phyloP scores from a whole-genome alignment of 306 rosid genomes.

The Fagus sylvatica region DNA sequence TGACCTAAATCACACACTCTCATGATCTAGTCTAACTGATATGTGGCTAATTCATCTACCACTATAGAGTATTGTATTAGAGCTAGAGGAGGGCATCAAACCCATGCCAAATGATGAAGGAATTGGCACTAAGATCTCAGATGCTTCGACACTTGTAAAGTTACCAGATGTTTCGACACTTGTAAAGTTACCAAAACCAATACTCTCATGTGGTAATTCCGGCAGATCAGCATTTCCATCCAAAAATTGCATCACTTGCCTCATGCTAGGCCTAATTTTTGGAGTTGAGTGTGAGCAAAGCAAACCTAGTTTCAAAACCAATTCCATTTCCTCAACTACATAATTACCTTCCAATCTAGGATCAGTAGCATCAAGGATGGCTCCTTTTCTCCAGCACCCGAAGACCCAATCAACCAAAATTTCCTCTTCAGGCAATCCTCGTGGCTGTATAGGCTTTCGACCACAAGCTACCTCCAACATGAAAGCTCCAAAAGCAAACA shows the following conservation, averaged over 20 bases:
- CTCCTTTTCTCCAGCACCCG: conserved; percentile 38
- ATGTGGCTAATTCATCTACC: no score
- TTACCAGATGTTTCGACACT: no score
- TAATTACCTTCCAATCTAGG: conserved; percentile 36
- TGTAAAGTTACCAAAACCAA: not conserved
- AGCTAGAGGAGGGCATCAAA: no score
- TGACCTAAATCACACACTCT: no score
- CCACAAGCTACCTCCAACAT: conserved; percentile 70
- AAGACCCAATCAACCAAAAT: conserved; percentile 61
- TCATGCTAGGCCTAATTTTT: conserved; percentile 53
- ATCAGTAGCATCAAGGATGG: conserved; percentile 50
- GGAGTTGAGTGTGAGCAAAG: conserved; percentile 51
- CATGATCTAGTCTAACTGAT: no score
- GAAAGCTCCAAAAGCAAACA: conserved; percentile 61
- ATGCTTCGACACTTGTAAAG: not conserved
- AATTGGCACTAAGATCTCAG: no score
- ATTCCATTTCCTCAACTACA: conserved; percentile 36
- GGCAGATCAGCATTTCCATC: conserved; percentile 37
- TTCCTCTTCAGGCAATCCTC: conserved; percentile 24
- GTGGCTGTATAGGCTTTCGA: conserved; percentile 54
- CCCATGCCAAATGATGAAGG: no score
- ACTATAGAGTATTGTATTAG: no score
- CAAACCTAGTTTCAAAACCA: conserved; percentile 60
- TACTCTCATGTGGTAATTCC: conserved; percentile 4
- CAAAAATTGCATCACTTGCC: conserved; percentile 49